Conservation (phyloP, 2,329 filamentous ascomycete genomes). For the Apiospora arundinis region DNA sequence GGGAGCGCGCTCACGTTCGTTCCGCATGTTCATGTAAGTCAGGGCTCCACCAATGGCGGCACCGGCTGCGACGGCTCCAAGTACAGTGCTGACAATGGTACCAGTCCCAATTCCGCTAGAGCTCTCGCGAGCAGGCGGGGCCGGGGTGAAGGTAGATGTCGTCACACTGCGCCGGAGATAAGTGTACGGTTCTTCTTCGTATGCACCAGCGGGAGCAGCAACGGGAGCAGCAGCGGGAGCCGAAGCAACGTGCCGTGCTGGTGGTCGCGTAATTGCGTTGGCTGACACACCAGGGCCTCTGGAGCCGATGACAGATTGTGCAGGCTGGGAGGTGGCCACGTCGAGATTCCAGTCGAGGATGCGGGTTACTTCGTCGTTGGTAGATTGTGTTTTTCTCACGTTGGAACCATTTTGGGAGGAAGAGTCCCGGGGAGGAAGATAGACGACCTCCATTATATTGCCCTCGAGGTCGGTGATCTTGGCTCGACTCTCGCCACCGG, state of each 20-base stretch:
- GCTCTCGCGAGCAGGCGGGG: constrained; percentile 40
- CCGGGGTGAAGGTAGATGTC: constrained; percentile 40
- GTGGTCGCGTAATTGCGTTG: constrained; percentile 27
- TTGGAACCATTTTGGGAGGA: constrained; percentile 43
- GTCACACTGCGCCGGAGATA: constrained; percentile 43
- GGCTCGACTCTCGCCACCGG: constrained; percentile 49
- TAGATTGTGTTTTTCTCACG: constrained; percentile 44
- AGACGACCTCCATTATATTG: constrained; percentile 82
- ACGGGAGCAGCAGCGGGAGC: constrained; percentile 30
- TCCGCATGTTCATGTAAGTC: constrained; percentile 74
- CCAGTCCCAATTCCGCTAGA: constrained; percentile 59
- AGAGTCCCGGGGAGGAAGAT: constrained; percentile 50
- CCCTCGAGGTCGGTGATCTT: constrained; percentile 81
- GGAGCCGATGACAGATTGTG: constrained; percentile 33
- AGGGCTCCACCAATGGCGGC: constrained; percentile 68
- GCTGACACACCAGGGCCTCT: constrained; percentile 19
- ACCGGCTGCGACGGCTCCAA: constrained; percentile 76
- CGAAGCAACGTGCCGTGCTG: constrained; percentile 29
- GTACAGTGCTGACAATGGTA: constrained; percentile 74
- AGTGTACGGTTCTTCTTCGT: constrained; percentile 29
- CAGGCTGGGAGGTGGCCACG: constrained; percentile 41
- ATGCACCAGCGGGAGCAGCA: constrained; percentile 27
- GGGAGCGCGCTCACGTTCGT: constrained; percentile 51
- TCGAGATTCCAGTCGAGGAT: constrained; percentile 59
- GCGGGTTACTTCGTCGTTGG: constrained; percentile 47